Base-by-base conservation (phyloP, 345 rosid genomes). In the Moricandia arvensis region DNA sequence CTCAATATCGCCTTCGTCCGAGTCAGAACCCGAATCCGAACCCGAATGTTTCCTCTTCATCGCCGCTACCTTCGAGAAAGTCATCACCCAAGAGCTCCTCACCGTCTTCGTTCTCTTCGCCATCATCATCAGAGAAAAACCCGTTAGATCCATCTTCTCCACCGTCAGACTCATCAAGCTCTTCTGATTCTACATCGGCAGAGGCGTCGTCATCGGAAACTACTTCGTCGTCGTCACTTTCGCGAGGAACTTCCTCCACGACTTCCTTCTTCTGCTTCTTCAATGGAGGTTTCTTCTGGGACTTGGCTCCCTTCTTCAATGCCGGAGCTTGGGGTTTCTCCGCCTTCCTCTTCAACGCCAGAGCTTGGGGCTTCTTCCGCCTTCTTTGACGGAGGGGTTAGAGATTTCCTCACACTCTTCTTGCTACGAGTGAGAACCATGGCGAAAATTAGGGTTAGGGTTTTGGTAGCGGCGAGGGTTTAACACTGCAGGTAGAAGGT, bases 181-280 rank as follows among this genome's bases (percentile, higher is more conserved):
- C 85, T 60, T 81, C 83, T 10, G 78, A 77, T 34, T 80, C 88
- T 51, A 76, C 87, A 34, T 84, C 85, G 4, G 74, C 70, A 17
- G 77, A 75, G 21, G 63, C 87, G 41, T n/a, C n/a, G n/a, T 51
- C 89, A 61, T 82, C 85, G 4, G 75, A 81, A 63, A 63, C 34
- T 5, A 79, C 86, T 6, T 77, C 88, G 10, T 74, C 83, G 34
- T 74, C 83, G 27, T 21, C 24, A 21, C 77, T 75, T 64, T 80
- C 86, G 8, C 64, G 37, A 51, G 61, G 79, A 6, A 82, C 87
- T 65, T 49, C 82, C 31, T 80, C 82, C 29, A 79, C 76, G 47
- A 71, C 38, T 29, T 57, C 86, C 75, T 67, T 78, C 80, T 83
- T 90, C 68, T 76, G 91, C 83, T 89, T 86, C 87, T 89, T 88